These are phyloP conservation scores for Cadophora malorum DNA, from an alignment of 2,329 filamentous ascomycete genomes.

Conservation along the genomic window DNA sequence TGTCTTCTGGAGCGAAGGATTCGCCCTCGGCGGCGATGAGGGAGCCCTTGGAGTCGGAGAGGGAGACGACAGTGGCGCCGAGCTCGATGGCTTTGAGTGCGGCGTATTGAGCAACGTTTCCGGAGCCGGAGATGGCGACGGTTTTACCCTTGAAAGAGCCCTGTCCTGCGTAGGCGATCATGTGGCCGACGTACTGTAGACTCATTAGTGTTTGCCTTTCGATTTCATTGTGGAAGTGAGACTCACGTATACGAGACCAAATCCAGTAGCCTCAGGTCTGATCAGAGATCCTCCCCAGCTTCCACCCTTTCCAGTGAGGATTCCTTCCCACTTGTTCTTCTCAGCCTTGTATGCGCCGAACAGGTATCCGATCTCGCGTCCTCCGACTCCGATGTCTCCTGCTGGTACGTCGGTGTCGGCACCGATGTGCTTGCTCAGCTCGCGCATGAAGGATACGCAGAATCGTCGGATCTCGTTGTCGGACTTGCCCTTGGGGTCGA, in stretches of 20 bases:
- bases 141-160: conserved; percentile 90
- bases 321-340: conserved; percentile 92
- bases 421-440: conserved; percentile 95
- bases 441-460: conserved; percentile 94
- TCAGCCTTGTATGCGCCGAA: conserved; percentile 93
- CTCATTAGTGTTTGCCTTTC: not conserved
- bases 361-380: conserved; percentile 91
- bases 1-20: conserved; percentile 79
- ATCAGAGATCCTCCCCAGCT: conserved; percentile 94
- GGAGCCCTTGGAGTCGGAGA: conserved; percentile 90
- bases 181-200: conserved; percentile 79
- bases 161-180: conserved; percentile 89
- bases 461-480: conserved; percentile 98
- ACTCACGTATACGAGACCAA: conserved; percentile 86
- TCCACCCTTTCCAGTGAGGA: conserved; percentile 93
- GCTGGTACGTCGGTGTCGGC: conserved; percentile 95
- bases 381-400: conserved; percentile 93
- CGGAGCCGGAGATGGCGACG: conserved; percentile 94
- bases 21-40: conserved; percentile 75
- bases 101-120: conserved; percentile 97
- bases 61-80: conserved; percentile 87
- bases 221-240: not conserved
- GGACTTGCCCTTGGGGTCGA: conserved; percentile 98
- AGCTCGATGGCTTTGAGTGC: conserved; percentile 97
- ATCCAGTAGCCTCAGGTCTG: conserved; percentile 95